Evolutionary conservation across 257 asterid species (phyloP), one percentile per base, ranked within the genome.

Genomic region (Mentha longifolia): DNA sequence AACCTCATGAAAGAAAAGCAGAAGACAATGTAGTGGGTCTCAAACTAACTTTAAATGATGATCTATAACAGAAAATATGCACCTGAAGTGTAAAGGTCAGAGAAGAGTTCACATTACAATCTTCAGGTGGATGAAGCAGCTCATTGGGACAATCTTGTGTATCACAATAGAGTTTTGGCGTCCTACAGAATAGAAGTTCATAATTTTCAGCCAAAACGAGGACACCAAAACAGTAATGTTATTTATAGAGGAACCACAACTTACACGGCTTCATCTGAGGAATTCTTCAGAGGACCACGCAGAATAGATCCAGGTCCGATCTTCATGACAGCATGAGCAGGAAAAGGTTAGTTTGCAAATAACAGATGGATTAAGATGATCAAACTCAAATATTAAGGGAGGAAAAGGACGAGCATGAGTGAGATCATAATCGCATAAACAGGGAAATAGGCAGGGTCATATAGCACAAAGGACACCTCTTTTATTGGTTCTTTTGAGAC

Each of bases 51-150:
- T 39, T 67, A 11, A 45, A 42, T 12, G n/a, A 54, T 70, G 37
- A 19, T 73, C 37, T 15, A 55, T 15, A 55, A 51, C 46, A 67
- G 72, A 14, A 56, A 74, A 78, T 70, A 55, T 49, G 74, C 80
- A 95, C 99, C 99, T 95, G 99, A 45, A 95, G 91, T 73, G 99
- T 95, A 77, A 95, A 95, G 62, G 96, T 78, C 73, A 95, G 85
- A 67, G 99, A 95, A 74, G 99, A 95, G 80, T 95, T 95, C 85
- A 95, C 98, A 17, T 92, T 95, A 80, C 99, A 95, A 82, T 95
- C 99, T 78, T 95, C 99, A 61, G 99, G 99, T 45, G 99, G 99
- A 52, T 85, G 89, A 76, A 95, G 91, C 83, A 95, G 80, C 85
- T 95, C 99, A 54, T 55, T 20, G 14, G 99, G 97, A 77, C 99